Evolutionary conservation across 768 basidiomycete genomes (phyloP).

Genomic region (Rhodocollybia butyracea): DNA sequence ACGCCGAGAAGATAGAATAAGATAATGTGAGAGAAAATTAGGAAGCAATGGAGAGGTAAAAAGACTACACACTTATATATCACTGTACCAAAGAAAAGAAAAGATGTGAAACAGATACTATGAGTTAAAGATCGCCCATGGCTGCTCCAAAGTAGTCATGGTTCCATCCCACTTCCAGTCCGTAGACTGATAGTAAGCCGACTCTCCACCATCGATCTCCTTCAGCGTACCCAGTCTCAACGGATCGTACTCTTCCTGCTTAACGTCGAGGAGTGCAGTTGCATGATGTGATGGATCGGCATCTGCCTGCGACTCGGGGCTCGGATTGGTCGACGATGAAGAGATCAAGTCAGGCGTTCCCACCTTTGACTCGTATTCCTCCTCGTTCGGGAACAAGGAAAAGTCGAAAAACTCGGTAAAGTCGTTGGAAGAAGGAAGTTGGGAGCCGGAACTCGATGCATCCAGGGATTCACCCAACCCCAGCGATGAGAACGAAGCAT

Average conservation of each 20-base stretch:
- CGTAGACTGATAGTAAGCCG: constrained; percentile 56
- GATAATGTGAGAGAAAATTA: constrained; percentile 20
- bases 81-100: constrained; percentile 12
- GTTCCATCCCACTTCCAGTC: constrained; percentile 74
- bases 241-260: constrained; percentile 55
- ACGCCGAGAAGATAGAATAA: constrained; percentile 32
- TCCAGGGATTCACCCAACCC: constrained; percentile 29
- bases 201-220: constrained; percentile 76
- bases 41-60: constrained; percentile 18
- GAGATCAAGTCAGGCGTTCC: constrained; percentile 70
- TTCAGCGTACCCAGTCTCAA: constrained; percentile 59
- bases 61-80: constrained; percentile 9
- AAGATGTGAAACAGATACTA: constrained; percentile 35
- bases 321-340: constrained; percentile 71
- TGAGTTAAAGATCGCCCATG: constrained; percentile 72
- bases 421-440: constrained; percentile 36
- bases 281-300: constrained; percentile 46
- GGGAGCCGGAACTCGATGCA: constrained; percentile 20
- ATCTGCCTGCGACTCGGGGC: constrained; percentile 73
- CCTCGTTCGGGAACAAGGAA: constrained; percentile 58
- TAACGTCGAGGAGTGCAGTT: constrained; percentile 40
- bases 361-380: constrained; percentile 59
- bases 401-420: constrained; percentile 70
- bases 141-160: constrained; percentile 62
- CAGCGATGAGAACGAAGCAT: constrained; percentile 32